phyloP scores from a whole-genome alignment of 257 asterid genomes.

The Plantago ovata region DNA sequence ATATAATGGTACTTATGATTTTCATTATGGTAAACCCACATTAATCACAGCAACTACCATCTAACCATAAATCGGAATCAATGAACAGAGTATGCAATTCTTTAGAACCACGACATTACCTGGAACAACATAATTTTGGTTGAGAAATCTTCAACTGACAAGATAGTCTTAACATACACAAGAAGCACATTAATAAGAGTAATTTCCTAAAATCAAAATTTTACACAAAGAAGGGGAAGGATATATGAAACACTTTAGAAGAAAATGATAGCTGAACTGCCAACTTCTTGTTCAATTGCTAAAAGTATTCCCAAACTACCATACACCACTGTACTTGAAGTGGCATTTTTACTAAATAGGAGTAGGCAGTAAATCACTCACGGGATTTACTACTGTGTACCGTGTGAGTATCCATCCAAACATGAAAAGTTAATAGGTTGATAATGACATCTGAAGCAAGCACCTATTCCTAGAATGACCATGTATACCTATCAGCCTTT shows the following conservation, averaged over 20 bases:
- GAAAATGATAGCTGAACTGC: constrained; percentile 7
- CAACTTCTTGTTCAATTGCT: neutral
- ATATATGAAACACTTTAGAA: neutral
- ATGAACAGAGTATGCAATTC: neutral
- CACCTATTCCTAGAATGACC: too few species aligned
- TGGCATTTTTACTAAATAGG: too few species aligned
- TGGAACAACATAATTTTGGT: neutral
- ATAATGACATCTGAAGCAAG: constrained; percentile 16
- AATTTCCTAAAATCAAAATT: neutral
- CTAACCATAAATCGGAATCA: too few species aligned
- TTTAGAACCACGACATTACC: neutral
- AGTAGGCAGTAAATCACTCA: constrained; percentile 15
- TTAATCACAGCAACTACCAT: too few species aligned
- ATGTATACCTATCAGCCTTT: too few species aligned
- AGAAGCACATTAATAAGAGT: neutral
- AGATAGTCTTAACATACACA: neutral
- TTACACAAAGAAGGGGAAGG: constrained; percentile 9
- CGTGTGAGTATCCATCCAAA: too few species aligned
- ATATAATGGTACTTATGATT: too few species aligned
- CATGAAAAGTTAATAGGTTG: neutral
- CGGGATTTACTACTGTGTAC: neutral
- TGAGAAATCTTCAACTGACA: neutral
- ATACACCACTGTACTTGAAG: neutral
- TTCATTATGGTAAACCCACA: too few species aligned
- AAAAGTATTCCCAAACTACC: neutral